Conservation (phyloP, 225 moss, liverwort and hornwort species). For the Takakia lepidozioides region DNA sequence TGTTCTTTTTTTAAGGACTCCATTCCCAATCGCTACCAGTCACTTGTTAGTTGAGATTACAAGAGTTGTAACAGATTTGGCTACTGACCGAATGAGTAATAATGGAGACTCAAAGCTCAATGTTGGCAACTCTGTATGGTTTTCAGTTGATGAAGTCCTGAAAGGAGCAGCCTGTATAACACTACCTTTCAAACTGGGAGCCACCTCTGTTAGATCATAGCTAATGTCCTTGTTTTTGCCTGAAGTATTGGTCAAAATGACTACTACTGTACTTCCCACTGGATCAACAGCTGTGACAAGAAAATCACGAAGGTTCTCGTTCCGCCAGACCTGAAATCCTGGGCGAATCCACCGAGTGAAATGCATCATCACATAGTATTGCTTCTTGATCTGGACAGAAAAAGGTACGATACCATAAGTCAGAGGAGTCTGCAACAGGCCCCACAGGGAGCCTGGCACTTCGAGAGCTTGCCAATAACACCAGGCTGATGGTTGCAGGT, state of each 20-base stretch:
- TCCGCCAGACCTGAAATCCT: constrained; percentile 59
- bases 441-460: constrained; percentile 80
- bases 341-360: constrained; percentile 90
- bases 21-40: too few relatives aligned
- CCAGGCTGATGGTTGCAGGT: constrained; percentile 93
- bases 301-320: constrained; percentile 50
- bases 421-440: constrained; percentile 68
- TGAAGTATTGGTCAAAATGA: constrained; percentile 62
- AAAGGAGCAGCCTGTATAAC: constrained; percentile 46
- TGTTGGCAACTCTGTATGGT: constrained; percentile 48
- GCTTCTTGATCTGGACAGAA: constrained; percentile 68
- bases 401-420: constrained; percentile 40
- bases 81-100: constrained; percentile 43
- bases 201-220: constrained; percentile 51
- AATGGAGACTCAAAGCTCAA: constrained; percentile 26
- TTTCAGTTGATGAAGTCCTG: constrained; percentile 53
- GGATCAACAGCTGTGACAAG: constrained; percentile 70
- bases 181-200: constrained; percentile 27
- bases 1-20: too few relatives aligned
- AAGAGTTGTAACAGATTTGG: constrained; percentile 69
- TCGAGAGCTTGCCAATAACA: constrained; percentile 98
- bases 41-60: too few relatives aligned
- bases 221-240: constrained; percentile 56
- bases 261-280: constrained; percentile 40
- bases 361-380: constrained; percentile 80